A percentile compares a stretch with the other conserved stretches of the same genome.
phyloP scores from a whole-genome alignment of 768 basidiomycete genomes.

The Hypsizygus marmoreus region DNA sequence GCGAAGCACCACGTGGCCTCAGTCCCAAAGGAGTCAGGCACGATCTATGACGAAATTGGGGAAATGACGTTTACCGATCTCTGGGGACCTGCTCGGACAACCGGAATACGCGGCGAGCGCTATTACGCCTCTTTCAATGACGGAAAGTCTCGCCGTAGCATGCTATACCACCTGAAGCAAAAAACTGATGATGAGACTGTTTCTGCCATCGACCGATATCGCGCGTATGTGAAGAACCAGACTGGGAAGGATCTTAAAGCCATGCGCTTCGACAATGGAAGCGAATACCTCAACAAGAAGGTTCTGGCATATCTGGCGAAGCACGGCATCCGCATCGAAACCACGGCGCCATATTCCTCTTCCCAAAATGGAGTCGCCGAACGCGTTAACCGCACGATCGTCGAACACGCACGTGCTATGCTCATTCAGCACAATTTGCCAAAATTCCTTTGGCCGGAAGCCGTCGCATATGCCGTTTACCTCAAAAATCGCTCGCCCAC shows the following conservation, averaged over 20 bases:
- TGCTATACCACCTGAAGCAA: slow-evolving; percentile 12
- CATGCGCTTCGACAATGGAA: slow-evolving; percentile 1
- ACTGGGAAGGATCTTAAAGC: slow-evolving; percentile 2
- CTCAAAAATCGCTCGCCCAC: slow-evolving; percentile 9
- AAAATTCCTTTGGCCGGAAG: slow-evolving; percentile 5
- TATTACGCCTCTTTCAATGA: slow-evolving; percentile 33
- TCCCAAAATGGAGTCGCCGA: slow-evolving; percentile 5
- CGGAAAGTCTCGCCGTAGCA: slow-evolving; percentile 11
- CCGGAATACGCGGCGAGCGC: slow-evolving; percentile 21
- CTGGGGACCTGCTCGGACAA: slow-evolving; percentile 29
- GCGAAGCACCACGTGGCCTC: slow-evolving; percentile 32
- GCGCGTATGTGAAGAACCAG: slow-evolving; percentile 1
- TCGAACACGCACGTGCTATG: slow-evolving; percentile 5
- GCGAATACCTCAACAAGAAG: no score
- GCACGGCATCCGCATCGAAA: not conserved
- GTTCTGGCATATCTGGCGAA: not conserved
- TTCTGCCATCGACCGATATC: slow-evolving; percentile 8
- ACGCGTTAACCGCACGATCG: slow-evolving; percentile 1
- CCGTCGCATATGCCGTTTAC: slow-evolving; percentile 2
- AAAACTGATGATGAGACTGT: slow-evolving; percentile 6
- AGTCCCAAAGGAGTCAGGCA: slow-evolving; percentile 31
- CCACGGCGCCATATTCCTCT: not conserved
- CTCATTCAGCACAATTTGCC: not conserved
- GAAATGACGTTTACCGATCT: slow-evolving; percentile 23
- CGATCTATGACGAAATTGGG: slow-evolving; percentile 10